phyloP scores from a whole-genome alignment of 805 yeast species.

The Vanderwaltozyma verrucispora region DNA sequence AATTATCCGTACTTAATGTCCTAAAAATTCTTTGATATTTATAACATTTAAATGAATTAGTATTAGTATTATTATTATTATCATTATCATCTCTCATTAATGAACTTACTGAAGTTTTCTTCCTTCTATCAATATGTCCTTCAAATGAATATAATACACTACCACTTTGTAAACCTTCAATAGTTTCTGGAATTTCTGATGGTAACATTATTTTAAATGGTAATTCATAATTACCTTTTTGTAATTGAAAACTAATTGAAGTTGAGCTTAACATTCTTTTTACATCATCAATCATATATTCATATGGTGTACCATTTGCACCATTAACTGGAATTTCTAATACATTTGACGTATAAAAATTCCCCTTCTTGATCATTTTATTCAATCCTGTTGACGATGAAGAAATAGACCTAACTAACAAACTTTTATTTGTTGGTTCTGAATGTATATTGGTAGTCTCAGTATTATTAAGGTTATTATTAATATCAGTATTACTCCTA shows the following conservation, averaged over 20 bases:
- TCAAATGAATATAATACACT: slow-evolving; percentile 62
- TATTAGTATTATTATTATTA: not conserved
- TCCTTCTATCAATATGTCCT: slow-evolving; percentile 57
- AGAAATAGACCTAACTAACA: no score
- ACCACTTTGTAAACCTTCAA: slow-evolving; percentile 80
- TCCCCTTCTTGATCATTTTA: slow-evolving; percentile 6
- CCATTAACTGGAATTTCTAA: slow-evolving; percentile 23
- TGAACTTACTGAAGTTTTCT: slow-evolving; percentile 33
- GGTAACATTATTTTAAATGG: slow-evolving; percentile 81
- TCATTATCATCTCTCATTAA: slow-evolving; percentile 4
- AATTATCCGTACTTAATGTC: slow-evolving; percentile 70
- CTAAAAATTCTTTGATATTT: slow-evolving; percentile 68
- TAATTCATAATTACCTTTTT: slow-evolving; percentile 71
- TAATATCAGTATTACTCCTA: no score
- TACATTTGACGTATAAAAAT: slow-evolving; percentile 6
- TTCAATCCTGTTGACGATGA: slow-evolving; percentile 5
- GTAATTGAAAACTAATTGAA: slow-evolving; percentile 30
- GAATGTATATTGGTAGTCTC: no score
- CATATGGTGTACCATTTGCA: slow-evolving; percentile 28
- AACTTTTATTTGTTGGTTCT: no score
- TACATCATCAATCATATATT: slow-evolving; percentile 9
- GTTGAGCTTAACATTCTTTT: slow-evolving; percentile 4
- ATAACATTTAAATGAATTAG: slow-evolving; percentile 18
- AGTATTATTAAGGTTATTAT: no score
- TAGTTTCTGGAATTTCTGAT: slow-evolving; percentile 73